A percentile compares a stretch with the other conserved stretches of the same genome.
phyloP scores from a whole-genome alignment of 768 basidiomycete genomes.

The Austroboletus eburneus region DNA sequence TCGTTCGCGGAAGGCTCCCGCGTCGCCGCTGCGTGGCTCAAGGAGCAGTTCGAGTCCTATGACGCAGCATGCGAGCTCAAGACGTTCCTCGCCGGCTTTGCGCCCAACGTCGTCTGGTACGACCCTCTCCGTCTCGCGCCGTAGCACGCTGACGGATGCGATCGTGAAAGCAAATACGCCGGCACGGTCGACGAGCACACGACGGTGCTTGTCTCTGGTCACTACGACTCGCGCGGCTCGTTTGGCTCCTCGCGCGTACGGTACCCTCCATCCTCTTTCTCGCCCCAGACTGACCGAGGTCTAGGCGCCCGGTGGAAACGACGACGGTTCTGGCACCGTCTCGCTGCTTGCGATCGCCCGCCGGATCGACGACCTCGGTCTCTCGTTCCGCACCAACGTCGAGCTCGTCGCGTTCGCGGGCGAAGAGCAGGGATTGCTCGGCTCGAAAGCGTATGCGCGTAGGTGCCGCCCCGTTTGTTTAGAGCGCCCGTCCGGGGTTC shows the following conservation, averaged over 20 bases:
- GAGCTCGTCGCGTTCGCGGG: conserved; percentile 84
- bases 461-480: too few species aligned
- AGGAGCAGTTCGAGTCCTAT: conserved; percentile 62
- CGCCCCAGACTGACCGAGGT: too few species aligned
- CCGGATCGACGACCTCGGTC: conserved; percentile 58
- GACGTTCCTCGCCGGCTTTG: conserved; percentile 66
- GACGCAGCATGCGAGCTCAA: conserved; percentile 72
- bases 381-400: conserved; percentile 73
- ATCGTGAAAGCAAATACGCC: conserved; percentile 46
- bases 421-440: conserved; percentile 86
- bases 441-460: conserved; percentile 79
- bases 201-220: conserved; percentile 73
- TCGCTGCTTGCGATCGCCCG: conserved; percentile 79
- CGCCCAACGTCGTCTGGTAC: conserved; percentile 87
- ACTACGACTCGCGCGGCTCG: conserved; percentile 89
- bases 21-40: conserved; percentile 40
- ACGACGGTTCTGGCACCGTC: conserved; percentile 61
- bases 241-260: conserved; percentile 65
- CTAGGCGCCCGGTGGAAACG: conserved; percentile 50
- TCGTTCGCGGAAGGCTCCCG: conserved; percentile 68
- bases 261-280: too few species aligned
- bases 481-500: too few species aligned
- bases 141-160: conserved; percentile 1
- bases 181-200: conserved; percentile 44
- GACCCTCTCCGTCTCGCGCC: background rate